Evolutionary conservation across 257 asterid species (phyloP).

Genomic region (Rehmannia glutinosa): DNA sequence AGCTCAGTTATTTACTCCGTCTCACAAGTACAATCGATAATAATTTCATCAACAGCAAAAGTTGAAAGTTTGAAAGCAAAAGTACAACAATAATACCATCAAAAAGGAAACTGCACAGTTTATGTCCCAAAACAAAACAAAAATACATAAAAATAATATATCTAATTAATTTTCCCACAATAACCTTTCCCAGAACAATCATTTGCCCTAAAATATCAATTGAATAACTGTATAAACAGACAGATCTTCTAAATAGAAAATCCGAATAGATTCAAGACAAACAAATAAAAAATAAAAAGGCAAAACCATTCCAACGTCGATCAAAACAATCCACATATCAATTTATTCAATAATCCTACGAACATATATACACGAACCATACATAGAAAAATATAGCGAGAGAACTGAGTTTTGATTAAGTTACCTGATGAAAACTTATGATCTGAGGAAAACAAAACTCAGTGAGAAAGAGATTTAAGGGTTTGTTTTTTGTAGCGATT

Average conservation of each 20-base stretch:
- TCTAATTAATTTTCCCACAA: no score
- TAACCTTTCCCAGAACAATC: no score
- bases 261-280: not conserved
- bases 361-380: not conserved
- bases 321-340: not conserved
- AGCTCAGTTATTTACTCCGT: not conserved
- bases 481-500: conserved; percentile 12
- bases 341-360: not conserved
- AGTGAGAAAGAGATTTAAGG: not conserved
- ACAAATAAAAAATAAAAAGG: not conserved
- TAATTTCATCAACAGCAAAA: not conserved
- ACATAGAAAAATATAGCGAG: not conserved
- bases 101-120: not conserved
- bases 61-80: not conserved
- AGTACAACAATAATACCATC: not conserved
- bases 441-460: conserved; percentile 19
- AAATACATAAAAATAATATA: not conserved
- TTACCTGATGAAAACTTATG: conserved; percentile 27
- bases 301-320: conserved; percentile 8
- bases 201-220: not conserved
- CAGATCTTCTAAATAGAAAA: conserved; percentile 16
- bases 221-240: not conserved
- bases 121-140: not conserved
- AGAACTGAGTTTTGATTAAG: not conserved
- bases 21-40: not conserved